Evolutionary conservation across 768 basidiomycete genomes (phyloP), one percentile per base, ranked within the genome.

Genomic region (Leccinum uliginosum): DNA sequence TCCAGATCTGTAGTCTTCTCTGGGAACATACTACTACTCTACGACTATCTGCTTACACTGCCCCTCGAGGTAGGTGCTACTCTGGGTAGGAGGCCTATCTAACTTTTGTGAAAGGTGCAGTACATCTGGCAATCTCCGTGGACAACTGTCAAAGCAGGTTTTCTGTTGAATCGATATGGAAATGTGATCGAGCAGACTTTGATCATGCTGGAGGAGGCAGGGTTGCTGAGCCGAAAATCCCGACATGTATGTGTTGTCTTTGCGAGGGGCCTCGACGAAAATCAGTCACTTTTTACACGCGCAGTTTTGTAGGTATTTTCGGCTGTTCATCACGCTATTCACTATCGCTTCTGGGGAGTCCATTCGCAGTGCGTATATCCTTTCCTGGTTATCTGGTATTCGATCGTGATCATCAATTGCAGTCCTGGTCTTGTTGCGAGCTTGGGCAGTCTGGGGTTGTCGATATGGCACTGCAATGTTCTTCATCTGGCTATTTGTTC

Each of bases 401-500:
- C 9, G 7, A 23, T 27, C 15, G 17, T 26, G 46, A 47, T 23
- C 9, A 26, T 45, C 19, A 35, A 58, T 57, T 10, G 35, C 44
- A 65, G 64, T 64, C 21, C 44, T 64, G 38, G 64, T 65, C 10
- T 49, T 59, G 4, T 48, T 62, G 58, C 62, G 62, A 5, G 64
- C 60, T 34, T 62, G 64, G 62, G 63, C 60, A 6, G 54, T 57
- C 21, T 65, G 63, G 60, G 63, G 63, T 1, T 64, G 63, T 38
- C 50, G 30, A 9, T 48, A 53, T 19, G 53, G 54, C 17, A 34
- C n/a, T 14, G 48, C 54, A 1, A 10, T 54, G n/a, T 43, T 17
- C 15, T 38, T 65, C 17, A 35, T 65, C 2, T 7, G 24, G 14
- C 12, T 56, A n/a, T 65, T 62, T 27, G 24, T 50, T 0, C 1